A percentile compares a stretch with the other conserved stretches of the same genome.
phyloP scores from a whole-genome alignment of 176 grass and related monocot species.

The Musa troglodytarum region DNA sequence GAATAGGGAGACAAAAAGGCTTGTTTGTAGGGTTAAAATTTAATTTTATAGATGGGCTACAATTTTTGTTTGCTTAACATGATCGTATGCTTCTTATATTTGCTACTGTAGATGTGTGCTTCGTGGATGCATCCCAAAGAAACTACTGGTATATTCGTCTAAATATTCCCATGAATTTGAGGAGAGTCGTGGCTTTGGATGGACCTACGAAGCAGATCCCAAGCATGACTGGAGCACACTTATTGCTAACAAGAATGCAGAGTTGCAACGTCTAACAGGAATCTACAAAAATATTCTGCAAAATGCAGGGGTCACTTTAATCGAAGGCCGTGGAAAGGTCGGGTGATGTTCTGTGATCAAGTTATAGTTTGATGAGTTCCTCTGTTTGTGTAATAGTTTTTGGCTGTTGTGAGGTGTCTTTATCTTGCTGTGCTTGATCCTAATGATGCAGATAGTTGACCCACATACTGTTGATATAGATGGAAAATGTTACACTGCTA shows the following conservation, averaged over 20 bases:
- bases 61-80: neutral
- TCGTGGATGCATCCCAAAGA: constrained; percentile 73
- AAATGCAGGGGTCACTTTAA: constrained; percentile 50
- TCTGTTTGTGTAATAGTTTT: neutral
- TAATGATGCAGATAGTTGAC: constrained; percentile 44
- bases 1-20: too few relatives aligned
- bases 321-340: constrained; percentile 79
- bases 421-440: neutral
- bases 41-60: neutral
- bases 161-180: constrained; percentile 72
- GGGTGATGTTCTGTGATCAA: constrained; percentile 28
- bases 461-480: constrained; percentile 58
- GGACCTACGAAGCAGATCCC: constrained; percentile 54
- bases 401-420: neutral
- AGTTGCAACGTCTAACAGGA: constrained; percentile 58
- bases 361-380: constrained; percentile 25
- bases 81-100: constrained; percentile 10
- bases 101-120: constrained; percentile 49
- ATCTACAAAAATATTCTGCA: constrained; percentile 76
- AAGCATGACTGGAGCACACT: constrained; percentile 71
- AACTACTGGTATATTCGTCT: constrained; percentile 57
- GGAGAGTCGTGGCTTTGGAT: constrained; percentile 68
- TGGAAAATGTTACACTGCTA: constrained; percentile 59
- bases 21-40: too few relatives aligned
- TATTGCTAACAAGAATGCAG: constrained; percentile 74